Conservation (phyloP, 768 basidiomycete species). For the Nevesoporus exiguus region DNA sequence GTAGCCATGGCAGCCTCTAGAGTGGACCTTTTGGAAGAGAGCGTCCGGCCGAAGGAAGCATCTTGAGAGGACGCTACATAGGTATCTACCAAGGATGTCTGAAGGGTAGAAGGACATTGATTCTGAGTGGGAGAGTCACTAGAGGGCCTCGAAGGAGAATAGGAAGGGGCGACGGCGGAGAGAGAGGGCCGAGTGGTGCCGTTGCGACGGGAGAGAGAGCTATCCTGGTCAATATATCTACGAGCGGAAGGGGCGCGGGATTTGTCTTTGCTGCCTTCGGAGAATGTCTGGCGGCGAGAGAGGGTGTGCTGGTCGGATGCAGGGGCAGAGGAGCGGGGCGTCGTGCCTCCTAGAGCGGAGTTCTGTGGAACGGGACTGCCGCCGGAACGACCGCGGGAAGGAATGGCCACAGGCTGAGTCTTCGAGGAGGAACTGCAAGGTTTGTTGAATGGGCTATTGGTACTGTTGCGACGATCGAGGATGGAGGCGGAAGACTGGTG, state of each 20-base stretch:
- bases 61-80: constrained; percentile 28
- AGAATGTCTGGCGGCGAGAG: constrained; percentile 47
- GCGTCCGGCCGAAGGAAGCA: constrained; percentile 33
- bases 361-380: constrained; percentile 45
- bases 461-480: constrained; percentile 47
- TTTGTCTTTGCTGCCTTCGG: constrained; percentile 53
- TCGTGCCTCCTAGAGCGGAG: constrained; percentile 23
- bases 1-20: constrained; percentile 40
- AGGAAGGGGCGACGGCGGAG: constrained; percentile 38
- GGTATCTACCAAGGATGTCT: constrained; percentile 23
- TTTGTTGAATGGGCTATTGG: constrained; percentile 27
- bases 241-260: constrained; percentile 60
- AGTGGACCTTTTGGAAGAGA: constrained; percentile 29
- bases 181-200: constrained; percentile 44
- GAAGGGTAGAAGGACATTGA: constrained; percentile 17
- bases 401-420: constrained; percentile 34
- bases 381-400: constrained; percentile 47
- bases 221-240: constrained; percentile 56
- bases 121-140: constrained; percentile 17
- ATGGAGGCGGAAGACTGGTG: constrained; percentile 29
- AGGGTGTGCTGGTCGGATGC: constrained; percentile 42
- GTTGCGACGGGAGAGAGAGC: constrained; percentile 44
- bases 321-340: constrained; percentile 32
- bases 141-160: constrained; percentile 21
- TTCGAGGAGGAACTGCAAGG: constrained; percentile 33